These are phyloP conservation scores for Hymenochaete sp. DNA, from an alignment of 1,284 basidiomycete species.

Conservation along the genomic window DNA sequence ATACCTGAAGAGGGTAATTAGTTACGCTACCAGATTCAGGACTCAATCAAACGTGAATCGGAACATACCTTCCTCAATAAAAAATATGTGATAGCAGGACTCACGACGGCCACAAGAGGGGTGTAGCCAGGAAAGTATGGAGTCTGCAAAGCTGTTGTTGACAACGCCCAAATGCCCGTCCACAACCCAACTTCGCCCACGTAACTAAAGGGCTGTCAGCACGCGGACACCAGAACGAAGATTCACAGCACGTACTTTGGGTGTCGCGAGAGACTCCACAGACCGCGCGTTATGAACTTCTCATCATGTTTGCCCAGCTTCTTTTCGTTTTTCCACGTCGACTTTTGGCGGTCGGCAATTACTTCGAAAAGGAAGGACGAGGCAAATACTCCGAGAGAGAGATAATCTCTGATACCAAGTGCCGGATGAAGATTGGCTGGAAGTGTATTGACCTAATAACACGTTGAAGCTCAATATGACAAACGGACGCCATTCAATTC, in stretches of 20 bases:
- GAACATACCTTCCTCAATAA: conserved; percentile 42
- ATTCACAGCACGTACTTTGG: conserved; percentile 50
- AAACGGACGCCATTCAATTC: neutral
- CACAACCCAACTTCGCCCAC: conserved; percentile 71
- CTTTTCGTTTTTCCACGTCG: conserved; percentile 54
- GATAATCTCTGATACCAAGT: conserved; percentile 51
- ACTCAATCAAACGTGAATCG: too few relatives aligned
- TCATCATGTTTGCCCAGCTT: conserved; percentile 66
- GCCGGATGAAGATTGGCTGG: conserved; percentile 47
- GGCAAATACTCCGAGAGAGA: conserved; percentile 49
- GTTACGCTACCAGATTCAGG: conserved; percentile 1
- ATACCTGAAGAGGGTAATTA: conserved; percentile 33
- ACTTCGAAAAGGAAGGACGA: conserved; percentile 56
- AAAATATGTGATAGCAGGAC: conserved; percentile 61
- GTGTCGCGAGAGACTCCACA: conserved; percentile 68
- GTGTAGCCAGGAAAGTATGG: conserved; percentile 38
- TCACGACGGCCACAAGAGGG: conserved; percentile 43
- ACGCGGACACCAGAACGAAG: conserved; percentile 1
- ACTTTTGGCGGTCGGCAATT: conserved; percentile 65
- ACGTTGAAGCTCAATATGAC: conserved; percentile 11
- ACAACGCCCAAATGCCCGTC: conserved; percentile 60
- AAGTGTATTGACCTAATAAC: conserved; percentile 45
- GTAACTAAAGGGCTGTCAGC: conserved; percentile 39
- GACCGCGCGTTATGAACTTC: conserved; percentile 61
- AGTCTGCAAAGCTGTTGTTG: conserved; percentile 40